Percentiles rank a stretch among this genome's conserved stretches.
phyloP scores from a whole-genome alignment of 768 basidiomycete genomes.

The Amanita polypyramis region DNA sequence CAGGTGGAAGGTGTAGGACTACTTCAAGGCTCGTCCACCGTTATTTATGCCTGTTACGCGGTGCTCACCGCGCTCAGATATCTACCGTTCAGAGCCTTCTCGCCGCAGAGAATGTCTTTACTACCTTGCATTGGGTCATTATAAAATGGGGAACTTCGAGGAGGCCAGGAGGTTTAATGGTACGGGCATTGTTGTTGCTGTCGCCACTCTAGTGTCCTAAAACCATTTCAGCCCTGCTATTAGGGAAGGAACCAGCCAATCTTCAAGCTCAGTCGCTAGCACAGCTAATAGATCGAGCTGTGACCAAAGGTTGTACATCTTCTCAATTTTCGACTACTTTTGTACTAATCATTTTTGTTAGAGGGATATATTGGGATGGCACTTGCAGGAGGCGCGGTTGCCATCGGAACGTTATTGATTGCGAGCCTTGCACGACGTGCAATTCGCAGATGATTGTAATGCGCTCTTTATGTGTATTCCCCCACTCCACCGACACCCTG shows the following conservation, averaged over 20 bases:
- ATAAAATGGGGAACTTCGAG: slow-evolving; percentile 92
- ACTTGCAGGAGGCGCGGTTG: slow-evolving; percentile 82
- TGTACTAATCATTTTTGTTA: slow-evolving; percentile 19
- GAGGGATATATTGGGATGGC: slow-evolving; percentile 99
- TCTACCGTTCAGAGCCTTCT: slow-evolving; percentile 80
- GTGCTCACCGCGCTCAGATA: slow-evolving; percentile 40
- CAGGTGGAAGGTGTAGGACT: slow-evolving; percentile 89
- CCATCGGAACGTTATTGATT: slow-evolving; percentile 65
- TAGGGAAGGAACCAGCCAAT: slow-evolving; percentile 90
- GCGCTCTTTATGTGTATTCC: not conserved
- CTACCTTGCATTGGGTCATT: slow-evolving; percentile 92
- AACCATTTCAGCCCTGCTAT: slow-evolving; percentile 50
- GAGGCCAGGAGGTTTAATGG: slow-evolving; percentile 91
- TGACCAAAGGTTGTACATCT: slow-evolving; percentile 55
- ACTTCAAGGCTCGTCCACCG: slow-evolving; percentile 57
- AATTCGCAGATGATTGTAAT: slow-evolving; percentile 32
- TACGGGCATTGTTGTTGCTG: slow-evolving; percentile 24
- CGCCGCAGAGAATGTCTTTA: slow-evolving; percentile 92
- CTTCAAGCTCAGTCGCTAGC: slow-evolving; percentile 83
- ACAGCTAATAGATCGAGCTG: slow-evolving; percentile 77
- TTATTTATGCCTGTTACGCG: slow-evolving; percentile 4
- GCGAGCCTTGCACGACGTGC: slow-evolving; percentile 83
- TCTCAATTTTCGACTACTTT: not conserved
- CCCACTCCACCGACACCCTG: not conserved
- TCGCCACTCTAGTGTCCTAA: not conserved